Evolutionary conservation across 495 filamentous ascomycete species (phyloP), one percentile per base, ranked within the genome.

Genomic region (Beverwykella pulmonaria): DNA sequence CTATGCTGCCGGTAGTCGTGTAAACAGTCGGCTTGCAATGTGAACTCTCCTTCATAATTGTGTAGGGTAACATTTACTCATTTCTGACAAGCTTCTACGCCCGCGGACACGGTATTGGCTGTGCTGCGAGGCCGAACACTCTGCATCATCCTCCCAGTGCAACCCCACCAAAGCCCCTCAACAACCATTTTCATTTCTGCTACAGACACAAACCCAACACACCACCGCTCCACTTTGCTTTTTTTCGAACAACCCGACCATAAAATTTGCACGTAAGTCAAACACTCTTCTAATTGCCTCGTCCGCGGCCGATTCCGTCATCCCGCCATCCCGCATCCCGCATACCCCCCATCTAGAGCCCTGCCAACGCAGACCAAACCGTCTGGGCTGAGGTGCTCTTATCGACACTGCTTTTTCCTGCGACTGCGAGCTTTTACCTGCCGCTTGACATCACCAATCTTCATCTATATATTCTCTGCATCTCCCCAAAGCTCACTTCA

Each of bases 221-320:
- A 52, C 29, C 59, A 70, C 32, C 67, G 62, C 55, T 29, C 60
- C 50, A 60, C 55, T 17, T 25, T 59, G 23, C 53, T 55, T 47
- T 61, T 67, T 59, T 50, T 59, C 44, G 20, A 22, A 32, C 26
- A 27, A 57, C 48, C 53, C 30, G 30, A 53, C 65, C 32, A 34
- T 41, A 55, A 63, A 60, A 49, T 39, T 60, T 65, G 34, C 69
- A 65, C 50, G 69, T 71, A 71, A 71, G 69, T 71, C 50, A 17
- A 34, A 20, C 48, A 17, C 14, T 63, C 58, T 71, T 47, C 59
- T 67, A 58, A 68, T 68, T 68, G 59, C 68, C 61, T 68, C 65
- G 46, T 71, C 69, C 69, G 69, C 69, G 69, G 69, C 69, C 69
- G 69, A 56, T 27, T 14, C 39, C 22, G 29, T n/a, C 60, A 47